Evolutionary conservation across 2,329 filamentous ascomycete genomes (phyloP).

Genomic region (Epichloe glyceriae): DNA sequence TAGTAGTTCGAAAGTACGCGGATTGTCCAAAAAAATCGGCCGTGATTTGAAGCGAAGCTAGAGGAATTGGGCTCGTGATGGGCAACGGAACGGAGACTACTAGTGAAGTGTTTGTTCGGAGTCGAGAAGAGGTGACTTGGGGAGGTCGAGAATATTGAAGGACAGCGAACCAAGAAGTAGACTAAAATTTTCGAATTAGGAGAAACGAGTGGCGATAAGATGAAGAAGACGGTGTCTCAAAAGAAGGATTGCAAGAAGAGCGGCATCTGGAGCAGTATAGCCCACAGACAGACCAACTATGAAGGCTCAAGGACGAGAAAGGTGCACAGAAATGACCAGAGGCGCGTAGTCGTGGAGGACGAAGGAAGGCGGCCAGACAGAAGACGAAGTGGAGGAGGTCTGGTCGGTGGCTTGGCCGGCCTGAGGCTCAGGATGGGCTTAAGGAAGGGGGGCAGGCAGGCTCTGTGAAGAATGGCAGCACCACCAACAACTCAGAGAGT

Average conservation of each 20-base stretch:
- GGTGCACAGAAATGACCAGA: slow-evolving; percentile 4
- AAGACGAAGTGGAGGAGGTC: slow-evolving; percentile 7
- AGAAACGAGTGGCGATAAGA: slow-evolving; percentile 20
- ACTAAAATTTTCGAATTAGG: slow-evolving; percentile 21
- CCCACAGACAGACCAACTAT: slow-evolving; percentile 13
- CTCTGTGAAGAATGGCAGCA: neutral
- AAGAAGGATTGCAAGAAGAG: slow-evolving; percentile 13
- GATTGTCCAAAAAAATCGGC: slow-evolving; percentile 5
- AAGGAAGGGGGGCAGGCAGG: neutral
- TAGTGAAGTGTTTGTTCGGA: neutral
- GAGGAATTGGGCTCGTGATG: neutral
- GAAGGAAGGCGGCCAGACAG: slow-evolving; percentile 7
- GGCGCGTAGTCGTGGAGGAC: slow-evolving; percentile 4
- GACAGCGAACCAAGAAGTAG: slow-evolving; percentile 15
- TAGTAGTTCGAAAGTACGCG: slow-evolving; percentile 1
- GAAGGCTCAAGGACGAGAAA: slow-evolving; percentile 14
- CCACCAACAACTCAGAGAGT: too few relatives aligned
- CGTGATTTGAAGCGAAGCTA: slow-evolving; percentile 7
- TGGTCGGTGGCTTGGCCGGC: slow-evolving; percentile 5
- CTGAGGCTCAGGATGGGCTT: slow-evolving; percentile 3
- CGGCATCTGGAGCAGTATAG: slow-evolving; percentile 17
- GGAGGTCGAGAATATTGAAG: neutral
- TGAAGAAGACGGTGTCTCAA: slow-evolving; percentile 15
- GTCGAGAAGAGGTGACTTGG: neutral
- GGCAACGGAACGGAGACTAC: neutral